Evolutionary conservation across 2,329 filamentous ascomycete genomes (phyloP), one percentile per base, ranked within the genome.

Genomic region (Phyllosticta citriasiana): DNA sequence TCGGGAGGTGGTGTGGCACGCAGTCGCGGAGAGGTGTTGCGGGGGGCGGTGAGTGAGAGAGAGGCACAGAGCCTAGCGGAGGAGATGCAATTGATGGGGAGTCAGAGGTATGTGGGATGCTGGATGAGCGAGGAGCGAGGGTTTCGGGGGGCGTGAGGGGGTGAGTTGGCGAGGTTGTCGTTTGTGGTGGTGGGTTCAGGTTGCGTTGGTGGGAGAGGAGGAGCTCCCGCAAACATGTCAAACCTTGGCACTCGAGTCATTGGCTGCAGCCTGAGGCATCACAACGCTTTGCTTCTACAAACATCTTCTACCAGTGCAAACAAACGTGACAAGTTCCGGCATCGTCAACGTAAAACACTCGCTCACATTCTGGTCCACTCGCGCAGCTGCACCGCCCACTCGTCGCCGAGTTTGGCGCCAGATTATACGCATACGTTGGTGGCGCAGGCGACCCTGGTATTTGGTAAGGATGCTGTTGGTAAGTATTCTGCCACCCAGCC

Each of bases 11-110:
- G 24, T 60, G 53, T 47, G 58, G 58, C 53, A 55, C 24, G 57
- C 33, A 47, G 59, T 61, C 59, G 59, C 59, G 59, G 59, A 61
- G 59, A 61, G 59, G 59, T 56, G 59, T 19, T 56, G 59, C 59
- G 59, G 53, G 40, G 59, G 54, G 53, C 55, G 55, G 59, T 61
- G 59, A 61, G 27, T 40, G 27, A 61, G 59, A 53, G 59, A 54
- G 59, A 40, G 58, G 25, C 51, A 40, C 58, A 24, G 58, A n/a
- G 58, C 58, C 58, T 51, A 51, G 54, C 53, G 53, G 19, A 22
- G 19, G 19, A 54, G 47, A 14, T 14, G 59, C 25, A 51, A 53
- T 61, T 61, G 56, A 54, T 54, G 53, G 22, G 19, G 54, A 57
- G n/a, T 27, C 25, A 51, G 33, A 35, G 35, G 52, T 19, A 40